Percentiles rank a stretch among this genome's conserved stretches.
Conservation (phyloP, 208 protist species). For the Crithidia sp. region DNA sequence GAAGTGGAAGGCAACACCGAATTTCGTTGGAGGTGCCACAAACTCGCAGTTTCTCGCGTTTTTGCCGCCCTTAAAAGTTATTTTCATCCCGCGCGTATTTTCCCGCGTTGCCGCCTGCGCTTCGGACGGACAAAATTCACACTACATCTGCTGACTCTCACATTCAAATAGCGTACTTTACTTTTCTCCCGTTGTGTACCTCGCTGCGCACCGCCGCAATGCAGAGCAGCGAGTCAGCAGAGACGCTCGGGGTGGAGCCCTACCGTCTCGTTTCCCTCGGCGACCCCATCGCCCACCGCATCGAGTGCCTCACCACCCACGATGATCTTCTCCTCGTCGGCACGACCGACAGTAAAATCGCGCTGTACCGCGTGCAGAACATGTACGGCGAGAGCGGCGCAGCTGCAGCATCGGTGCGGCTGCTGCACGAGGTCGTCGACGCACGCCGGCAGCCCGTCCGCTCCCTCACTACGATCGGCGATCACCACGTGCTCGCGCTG, state of each 20-base stretch:
- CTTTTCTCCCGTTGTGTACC: background rate
- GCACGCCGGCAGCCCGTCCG: conserved; percentile 41
- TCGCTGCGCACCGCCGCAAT: conserved; percentile 5
- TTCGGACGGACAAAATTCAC: background rate
- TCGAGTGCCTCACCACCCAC: conserved; percentile 53
- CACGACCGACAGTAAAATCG: conserved; percentile 61
- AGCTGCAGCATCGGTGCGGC: conserved; percentile 4
- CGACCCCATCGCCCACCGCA: conserved; percentile 29
- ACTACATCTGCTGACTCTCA: background rate
- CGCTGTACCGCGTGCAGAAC: conserved; percentile 40
- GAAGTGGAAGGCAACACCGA: background rate
- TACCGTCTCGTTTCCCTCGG: conserved; percentile 27
- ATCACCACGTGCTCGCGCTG: conserved; percentile 43
- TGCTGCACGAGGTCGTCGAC: conserved; percentile 22
- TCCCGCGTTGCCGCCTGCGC: too few species aligned
- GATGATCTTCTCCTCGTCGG: conserved; percentile 59
- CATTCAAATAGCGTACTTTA: background rate
- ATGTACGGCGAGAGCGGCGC: conserved; percentile 4
- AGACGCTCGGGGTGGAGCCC: conserved; percentile 12
- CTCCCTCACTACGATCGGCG: conserved; percentile 36
- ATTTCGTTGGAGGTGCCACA: too few species aligned
- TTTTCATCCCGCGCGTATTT: too few species aligned
- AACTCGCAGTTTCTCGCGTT: too few species aligned
- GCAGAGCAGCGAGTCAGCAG: conserved; percentile 6
- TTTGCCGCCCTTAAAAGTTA: too few species aligned